phyloP scores from a whole-genome alignment of 805 yeast species.

The Ogataea parapolymorpha region DNA sequence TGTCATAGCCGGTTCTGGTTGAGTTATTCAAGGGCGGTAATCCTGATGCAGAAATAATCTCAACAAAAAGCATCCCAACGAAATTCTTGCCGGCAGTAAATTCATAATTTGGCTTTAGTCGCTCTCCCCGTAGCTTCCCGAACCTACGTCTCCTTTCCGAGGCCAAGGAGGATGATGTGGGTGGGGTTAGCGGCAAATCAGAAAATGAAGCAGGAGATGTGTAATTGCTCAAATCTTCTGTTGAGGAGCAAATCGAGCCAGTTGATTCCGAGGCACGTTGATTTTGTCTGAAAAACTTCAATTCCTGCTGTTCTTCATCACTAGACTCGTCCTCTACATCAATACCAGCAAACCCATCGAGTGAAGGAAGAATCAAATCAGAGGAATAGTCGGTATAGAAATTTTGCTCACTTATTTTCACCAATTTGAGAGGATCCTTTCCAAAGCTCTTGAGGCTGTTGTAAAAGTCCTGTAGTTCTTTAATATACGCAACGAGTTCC shows the following conservation, averaged over 20 bases:
- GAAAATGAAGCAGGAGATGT: constrained; percentile 20
- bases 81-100: constrained; percentile 38
- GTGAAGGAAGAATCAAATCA: background rate
- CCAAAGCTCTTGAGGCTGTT: constrained; percentile 10
- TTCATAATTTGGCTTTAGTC: constrained; percentile 29
- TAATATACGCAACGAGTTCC: constrained; percentile 15
- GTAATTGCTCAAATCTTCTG: constrained; percentile 19
- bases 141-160: constrained; percentile 11
- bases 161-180: constrained; percentile 10
- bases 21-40: constrained; percentile 75
- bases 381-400: constrained; percentile 16
- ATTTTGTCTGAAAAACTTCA: no score
- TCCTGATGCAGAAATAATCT: constrained; percentile 68
- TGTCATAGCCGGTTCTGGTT: constrained; percentile 76
- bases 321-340: constrained; percentile 9
- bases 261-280: constrained; percentile 3
- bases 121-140: constrained; percentile 10
- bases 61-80: constrained; percentile 73
- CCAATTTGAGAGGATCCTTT: constrained; percentile 14
- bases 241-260: constrained; percentile 14
- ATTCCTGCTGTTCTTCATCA: constrained; percentile 5
- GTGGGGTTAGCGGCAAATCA: constrained; percentile 17
- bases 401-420: constrained; percentile 20
- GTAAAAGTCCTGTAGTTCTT: constrained; percentile 8
- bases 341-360: constrained; percentile 2